Evolutionary conservation across 2,329 filamentous ascomycete genomes (phyloP).

Genomic region (Claviceps cyperi): DNA sequence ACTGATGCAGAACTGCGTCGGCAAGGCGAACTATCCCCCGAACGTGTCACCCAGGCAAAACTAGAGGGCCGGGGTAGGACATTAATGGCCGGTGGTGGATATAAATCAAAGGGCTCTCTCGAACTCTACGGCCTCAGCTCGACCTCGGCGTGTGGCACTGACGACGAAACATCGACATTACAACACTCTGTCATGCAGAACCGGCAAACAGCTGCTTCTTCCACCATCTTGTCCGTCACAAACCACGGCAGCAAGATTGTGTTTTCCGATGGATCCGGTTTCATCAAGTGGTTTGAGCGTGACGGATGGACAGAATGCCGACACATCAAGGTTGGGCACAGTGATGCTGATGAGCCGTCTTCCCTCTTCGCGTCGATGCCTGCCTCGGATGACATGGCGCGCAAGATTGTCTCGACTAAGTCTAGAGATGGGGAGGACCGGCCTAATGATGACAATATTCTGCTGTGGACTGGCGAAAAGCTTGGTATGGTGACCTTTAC

Average conservation of each 20-base stretch:
- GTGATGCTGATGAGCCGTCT: slow-evolving; percentile 28
- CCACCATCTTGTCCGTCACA: slow-evolving; percentile 68
- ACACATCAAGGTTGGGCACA: slow-evolving; percentile 39
- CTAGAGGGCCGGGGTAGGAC: slow-evolving; percentile 41
- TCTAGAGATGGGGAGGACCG: slow-evolving; percentile 18
- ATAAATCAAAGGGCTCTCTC: slow-evolving; percentile 79
- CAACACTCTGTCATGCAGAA: slow-evolving; percentile 52
- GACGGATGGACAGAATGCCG: slow-evolving; percentile 55
- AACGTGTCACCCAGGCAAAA: slow-evolving; percentile 40
- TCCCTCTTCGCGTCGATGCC: slow-evolving; percentile 36
- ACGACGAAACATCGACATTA: slow-evolving; percentile 12
- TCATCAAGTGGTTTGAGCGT: slow-evolving; percentile 80
- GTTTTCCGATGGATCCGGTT: slow-evolving; percentile 70
- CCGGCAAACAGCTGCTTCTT: slow-evolving; percentile 65
- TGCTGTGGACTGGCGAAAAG: slow-evolving; percentile 81
- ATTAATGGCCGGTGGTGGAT: slow-evolving; percentile 72
- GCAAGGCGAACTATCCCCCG: slow-evolving; percentile 37
- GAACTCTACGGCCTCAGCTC: slow-evolving; percentile 61
- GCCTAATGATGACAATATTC: slow-evolving; percentile 49
- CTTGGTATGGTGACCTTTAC: slow-evolving; percentile 60
- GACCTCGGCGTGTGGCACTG: slow-evolving; percentile 12
- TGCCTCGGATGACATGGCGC: slow-evolving; percentile 55
- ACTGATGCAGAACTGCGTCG: slow-evolving; percentile 44
- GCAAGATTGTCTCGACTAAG: slow-evolving; percentile 58
- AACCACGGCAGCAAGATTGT: slow-evolving; percentile 72